Base-by-base conservation (phyloP, 2,329 filamentous ascomycete species). In the Alternaria gansuensis region DNA sequence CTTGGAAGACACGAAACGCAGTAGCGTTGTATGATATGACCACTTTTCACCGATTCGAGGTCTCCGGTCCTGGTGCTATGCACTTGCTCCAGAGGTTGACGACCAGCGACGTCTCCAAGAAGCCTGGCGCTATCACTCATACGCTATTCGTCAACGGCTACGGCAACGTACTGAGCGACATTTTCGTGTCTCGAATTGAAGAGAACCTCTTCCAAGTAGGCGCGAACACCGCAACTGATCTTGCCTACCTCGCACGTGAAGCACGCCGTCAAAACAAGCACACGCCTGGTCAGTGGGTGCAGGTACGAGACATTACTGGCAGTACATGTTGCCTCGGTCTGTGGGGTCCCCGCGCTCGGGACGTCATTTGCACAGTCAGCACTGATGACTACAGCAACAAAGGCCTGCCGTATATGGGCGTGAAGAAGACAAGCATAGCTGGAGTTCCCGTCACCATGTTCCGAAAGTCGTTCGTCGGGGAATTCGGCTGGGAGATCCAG, bases 1-100 rank as follows among this genome's bases (percentile, higher is more conserved):
- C 87, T 0, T 88, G 85, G 85, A 88, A 87, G 77, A 88, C 87
- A 2, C 81, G 87, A 1, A 87, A 85, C 5, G 83, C 84, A 0
- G 86, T 83, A 2, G 87, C 84, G 7, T 80, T 89, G 81, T 89
- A 85, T 66, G 87, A 89, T 63, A 82, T 88, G 80, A 88, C 85
- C 1, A 82, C 86, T 0, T 80, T 87, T 34, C 82, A 85, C 23
- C 80, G 86, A 1, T 78, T 89, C 3, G 84, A 88, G 56, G 77
- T 88, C 0, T 81, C 81, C 1, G 87, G 87, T 0, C 84, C 86
- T 0, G 86, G 86, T 0, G 83, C 85, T 2, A 76, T 82, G 0
- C 72, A 81, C n/a, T 67, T 89, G 4, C 76, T 89, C 4, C 82
- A 87, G 57, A 77, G 82, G 2, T 68, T 88, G 51, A 82, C 82